phyloP scores from a whole-genome alignment of 306 rosid genomes.

The Inga leiocalycina region DNA sequence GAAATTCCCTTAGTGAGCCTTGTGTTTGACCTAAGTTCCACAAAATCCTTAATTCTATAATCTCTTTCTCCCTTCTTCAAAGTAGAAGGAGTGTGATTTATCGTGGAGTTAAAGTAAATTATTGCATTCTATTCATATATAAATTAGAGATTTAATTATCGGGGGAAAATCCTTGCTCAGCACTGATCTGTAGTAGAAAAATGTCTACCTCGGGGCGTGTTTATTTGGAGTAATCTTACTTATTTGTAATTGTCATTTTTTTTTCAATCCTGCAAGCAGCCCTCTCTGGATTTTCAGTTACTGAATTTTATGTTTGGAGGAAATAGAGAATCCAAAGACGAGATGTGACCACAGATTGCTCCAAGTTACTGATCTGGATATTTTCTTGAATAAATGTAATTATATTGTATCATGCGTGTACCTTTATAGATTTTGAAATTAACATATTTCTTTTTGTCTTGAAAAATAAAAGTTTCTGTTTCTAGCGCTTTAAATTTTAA shows the following conservation, averaged over 20 bases:
- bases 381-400: slow-evolving; percentile 3
- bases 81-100: not conserved
- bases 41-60: not conserved
- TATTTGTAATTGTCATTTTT: not conserved
- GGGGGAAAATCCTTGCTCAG: too few species aligned
- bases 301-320: slow-evolving; percentile 19
- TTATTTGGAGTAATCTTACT: not conserved
- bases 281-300: slow-evolving; percentile 3
- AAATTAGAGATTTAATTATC: too few species aligned
- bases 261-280: not conserved
- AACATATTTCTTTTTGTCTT: too few species aligned
- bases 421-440: too few species aligned
- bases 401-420: too few species aligned
- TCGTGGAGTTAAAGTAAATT: not conserved
- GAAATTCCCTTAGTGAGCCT: not conserved
- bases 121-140: not conserved
- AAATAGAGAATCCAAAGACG: slow-evolving; percentile 53
- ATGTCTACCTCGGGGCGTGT: not conserved
- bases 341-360: slow-evolving; percentile 45
- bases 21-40: not conserved
- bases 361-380: not conserved
- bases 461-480: too few species aligned
- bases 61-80: not conserved
- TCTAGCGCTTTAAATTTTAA: too few species aligned
- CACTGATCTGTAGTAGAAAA: too few species aligned